Evolutionary conservation across 108 stramenopile genomes (phyloP), one percentile per base, ranked within the genome.

Genomic region (Stephanodiscus triporus): DNA sequence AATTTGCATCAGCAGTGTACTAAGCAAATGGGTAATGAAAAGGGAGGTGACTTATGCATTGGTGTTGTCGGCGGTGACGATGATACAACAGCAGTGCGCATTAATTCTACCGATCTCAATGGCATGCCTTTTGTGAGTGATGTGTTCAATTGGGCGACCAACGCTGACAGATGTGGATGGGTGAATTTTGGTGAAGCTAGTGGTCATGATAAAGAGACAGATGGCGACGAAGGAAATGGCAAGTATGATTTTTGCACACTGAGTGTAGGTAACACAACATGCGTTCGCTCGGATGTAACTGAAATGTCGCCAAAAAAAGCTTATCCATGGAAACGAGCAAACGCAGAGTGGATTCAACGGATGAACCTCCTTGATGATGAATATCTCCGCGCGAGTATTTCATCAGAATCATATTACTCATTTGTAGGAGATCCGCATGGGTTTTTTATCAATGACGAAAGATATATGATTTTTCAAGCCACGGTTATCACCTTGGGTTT

Each of bases 401-500:
- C 60, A 14, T 7, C 16, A 29, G 60, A 61, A 20, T 24, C 60
- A 38, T 61, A 61, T 29, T 34, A 34, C 26, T 9, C 9, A 24
- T 27, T 61, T 34, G 60, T 61, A 9, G 60, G 60, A 20, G 60
- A 61, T n/a, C n/a, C n/a, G n/a, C n/a, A n/a, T n/a, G n/a, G n/a
- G n/a, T n/a, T n/a, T n/a, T n/a, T n/a, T n/a, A n/a, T n/a, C n/a
- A n/a, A n/a, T n/a, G n/a, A n/a, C n/a, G n/a, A n/a, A n/a, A n/a
- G n/a, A n/a, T n/a, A n/a, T n/a, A n/a, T n/a, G n/a, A n/a, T n/a
- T n/a, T n/a, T n/a, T n/a, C n/a, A n/a, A n/a, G n/a, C n/a, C n/a
- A n/a, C n/a, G n/a, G n/a, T n/a, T n/a, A n/a, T n/a, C n/a, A n/a
- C n/a, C n/a, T n/a, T n/a, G n/a, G n/a, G n/a, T n/a, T n/a, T n/a